A percentile compares a stretch with the other conserved stretches of the same genome.
Conservation (phyloP, 1,284 basidiomycete species). For the Rhodotorula sp. region DNA sequence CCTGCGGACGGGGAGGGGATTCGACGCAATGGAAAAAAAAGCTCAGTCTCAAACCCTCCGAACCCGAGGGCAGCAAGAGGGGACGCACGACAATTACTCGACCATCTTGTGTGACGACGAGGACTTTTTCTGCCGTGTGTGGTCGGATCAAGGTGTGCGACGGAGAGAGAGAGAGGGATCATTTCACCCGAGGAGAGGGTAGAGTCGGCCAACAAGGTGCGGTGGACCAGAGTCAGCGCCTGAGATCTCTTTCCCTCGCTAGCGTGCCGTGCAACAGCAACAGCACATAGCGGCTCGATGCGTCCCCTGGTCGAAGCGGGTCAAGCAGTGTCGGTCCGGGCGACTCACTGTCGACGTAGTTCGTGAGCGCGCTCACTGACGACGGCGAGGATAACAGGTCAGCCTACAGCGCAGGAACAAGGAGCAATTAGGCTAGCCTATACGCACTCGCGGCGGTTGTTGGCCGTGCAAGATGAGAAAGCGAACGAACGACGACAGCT, state of each 20-base stretch:
- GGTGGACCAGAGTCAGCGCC: neutral
- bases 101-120: conserved; percentile 87
- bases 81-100: conserved; percentile 72
- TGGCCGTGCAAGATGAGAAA: no score
- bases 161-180: neutral
- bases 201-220: neutral
- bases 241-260: neutral
- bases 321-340: neutral
- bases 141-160: neutral
- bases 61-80: no score
- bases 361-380: conserved; percentile 62
- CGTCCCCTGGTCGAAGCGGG: neutral
- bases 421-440: no score
- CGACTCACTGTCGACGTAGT: conserved; percentile 76
- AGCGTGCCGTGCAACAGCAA: no score
- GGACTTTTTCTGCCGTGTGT: conserved; percentile 64
- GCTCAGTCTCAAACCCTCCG: neutral
- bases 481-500: no score
- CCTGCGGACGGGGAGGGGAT: conserved; percentile 55
- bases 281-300: neutral
- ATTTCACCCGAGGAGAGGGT: neutral
- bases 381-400: neutral
- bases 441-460: no score
- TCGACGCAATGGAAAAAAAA: no score
- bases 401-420: neutral